A percentile compares a stretch with the other conserved stretches of the same genome.
These are phyloP conservation scores for Chrysoporthe puriensis DNA, from an alignment of 2,329 filamentous ascomycete genomes.

Conservation along the genomic window DNA sequence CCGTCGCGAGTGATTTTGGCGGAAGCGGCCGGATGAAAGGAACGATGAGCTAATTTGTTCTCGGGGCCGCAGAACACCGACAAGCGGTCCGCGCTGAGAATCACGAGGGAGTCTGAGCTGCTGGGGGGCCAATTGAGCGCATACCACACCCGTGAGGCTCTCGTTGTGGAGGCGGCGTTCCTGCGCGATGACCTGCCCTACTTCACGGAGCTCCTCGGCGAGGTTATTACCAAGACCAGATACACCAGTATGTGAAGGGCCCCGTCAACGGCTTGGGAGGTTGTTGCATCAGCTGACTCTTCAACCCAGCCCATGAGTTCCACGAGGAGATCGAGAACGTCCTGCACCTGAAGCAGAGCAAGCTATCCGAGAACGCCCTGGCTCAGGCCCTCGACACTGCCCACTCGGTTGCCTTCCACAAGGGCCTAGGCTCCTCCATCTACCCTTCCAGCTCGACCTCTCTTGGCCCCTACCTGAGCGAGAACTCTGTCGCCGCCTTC, in stretches of 20 bases:
- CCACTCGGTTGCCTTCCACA: constrained; percentile 89
- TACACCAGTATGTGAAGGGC: constrained; percentile 68
- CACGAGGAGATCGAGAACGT: constrained; percentile 82
- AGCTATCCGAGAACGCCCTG: constrained; percentile 63
- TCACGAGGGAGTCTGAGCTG: constrained; percentile 92
- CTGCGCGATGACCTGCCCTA: constrained; percentile 94
- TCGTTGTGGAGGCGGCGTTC: constrained; percentile 93
- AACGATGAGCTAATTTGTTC: constrained; percentile 52
- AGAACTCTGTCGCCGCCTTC: constrained; percentile 74
- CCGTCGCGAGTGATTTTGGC: constrained; percentile 28
- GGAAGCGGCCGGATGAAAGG: constrained; percentile 18
- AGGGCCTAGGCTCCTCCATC: constrained; percentile 80
- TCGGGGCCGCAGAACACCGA: constrained; percentile 69
- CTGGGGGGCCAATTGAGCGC: constrained; percentile 87
- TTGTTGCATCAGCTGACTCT: constrained; percentile 29
- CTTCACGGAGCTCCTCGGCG: constrained; percentile 92
- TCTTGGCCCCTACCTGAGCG: constrained; percentile 78
- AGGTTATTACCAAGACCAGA: constrained; percentile 87
- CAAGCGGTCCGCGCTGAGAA: constrained; percentile 86
- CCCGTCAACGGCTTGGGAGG: constrained; percentile 18
- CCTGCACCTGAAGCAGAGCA: constrained; percentile 78
- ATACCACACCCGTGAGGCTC: constrained; percentile 89
- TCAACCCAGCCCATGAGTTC: constrained; percentile 76
- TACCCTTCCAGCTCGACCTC: constrained; percentile 73
- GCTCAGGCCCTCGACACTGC: constrained; percentile 82